phyloP scores from a whole-genome alignment of 1,139 yeast species.

The Protomyces lactucae-debilis region DNA sequence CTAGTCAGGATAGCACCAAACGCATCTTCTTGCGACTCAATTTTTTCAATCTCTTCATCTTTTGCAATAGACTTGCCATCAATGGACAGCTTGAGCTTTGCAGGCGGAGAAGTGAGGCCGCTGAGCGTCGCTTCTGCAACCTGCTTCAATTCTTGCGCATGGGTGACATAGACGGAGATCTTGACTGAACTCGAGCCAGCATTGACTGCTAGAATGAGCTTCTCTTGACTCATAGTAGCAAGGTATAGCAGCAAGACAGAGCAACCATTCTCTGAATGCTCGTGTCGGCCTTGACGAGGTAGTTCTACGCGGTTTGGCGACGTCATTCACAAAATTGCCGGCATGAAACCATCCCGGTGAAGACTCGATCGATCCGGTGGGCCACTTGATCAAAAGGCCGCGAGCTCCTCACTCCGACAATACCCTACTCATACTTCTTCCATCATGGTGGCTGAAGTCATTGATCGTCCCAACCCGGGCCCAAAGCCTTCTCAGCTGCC shows the following conservation, averaged over 20 bases:
- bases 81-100: slow-evolving; percentile 27
- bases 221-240: neutral
- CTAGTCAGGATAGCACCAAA: slow-evolving; percentile 28
- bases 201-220: slow-evolving; percentile 30
- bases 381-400: neutral
- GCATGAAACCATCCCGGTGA: neutral
- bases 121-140: slow-evolving; percentile 29
- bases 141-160: slow-evolving; percentile 15
- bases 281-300: neutral
- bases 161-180: slow-evolving; percentile 29
- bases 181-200: slow-evolving; percentile 34
- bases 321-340: neutral
- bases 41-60: slow-evolving; percentile 26
- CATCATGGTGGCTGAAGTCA: slow-evolving; percentile 18
- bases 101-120: slow-evolving; percentile 32
- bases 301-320: neutral
- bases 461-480: slow-evolving; percentile 31
- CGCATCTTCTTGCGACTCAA: slow-evolving; percentile 31
- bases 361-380: neutral
- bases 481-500: slow-evolving; percentile 33
- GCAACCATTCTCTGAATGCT: too few species aligned
- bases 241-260: neutral
- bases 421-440: neutral
- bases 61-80: slow-evolving; percentile 15
- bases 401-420: neutral